These are phyloP conservation scores for Choiromyces venosus DNA, from an alignment of 495 filamentous ascomycete species.

Conservation along the genomic window DNA sequence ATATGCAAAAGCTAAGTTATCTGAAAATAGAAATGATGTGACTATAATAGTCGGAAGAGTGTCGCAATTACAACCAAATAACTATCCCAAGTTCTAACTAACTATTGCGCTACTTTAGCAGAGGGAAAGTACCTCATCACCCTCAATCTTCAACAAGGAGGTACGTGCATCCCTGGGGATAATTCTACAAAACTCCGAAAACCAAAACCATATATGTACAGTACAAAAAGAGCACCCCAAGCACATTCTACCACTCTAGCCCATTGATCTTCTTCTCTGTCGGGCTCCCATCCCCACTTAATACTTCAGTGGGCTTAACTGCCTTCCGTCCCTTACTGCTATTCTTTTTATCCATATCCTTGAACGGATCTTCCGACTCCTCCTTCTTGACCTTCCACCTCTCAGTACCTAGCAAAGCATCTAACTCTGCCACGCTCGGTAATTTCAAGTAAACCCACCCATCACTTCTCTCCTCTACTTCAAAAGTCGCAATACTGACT, in stretches of 20 bases:
- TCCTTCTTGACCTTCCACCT: constrained; percentile 77
- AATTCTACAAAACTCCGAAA: background rate
- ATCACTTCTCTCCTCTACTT: constrained; percentile 69
- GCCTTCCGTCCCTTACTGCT: constrained; percentile 56
- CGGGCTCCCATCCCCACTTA: background rate
- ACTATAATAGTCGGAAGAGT: too few relatives aligned
- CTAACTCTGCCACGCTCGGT: constrained; percentile 78
- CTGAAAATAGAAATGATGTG: too few relatives aligned
- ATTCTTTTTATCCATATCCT: constrained; percentile 43
- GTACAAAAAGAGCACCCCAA: background rate
- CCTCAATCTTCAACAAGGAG: too few relatives aligned
- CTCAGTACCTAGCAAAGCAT: constrained; percentile 71
- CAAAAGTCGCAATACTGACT: constrained; percentile 82
- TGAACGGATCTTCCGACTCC: constrained; percentile 48
- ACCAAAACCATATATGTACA: background rate
- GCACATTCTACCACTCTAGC: background rate
- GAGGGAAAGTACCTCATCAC: too few relatives aligned
- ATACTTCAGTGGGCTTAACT: constrained; percentile 30
- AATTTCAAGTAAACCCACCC: constrained; percentile 82
- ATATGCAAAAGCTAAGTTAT: too few relatives aligned
- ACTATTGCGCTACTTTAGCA: too few relatives aligned
- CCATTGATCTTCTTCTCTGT: background rate
- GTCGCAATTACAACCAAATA: too few relatives aligned
- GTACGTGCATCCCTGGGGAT: background rate
- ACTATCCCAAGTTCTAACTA: too few relatives aligned